Conservation (phyloP, 2,329 filamentous ascomycete genomes). For the Thelonectria discophora region DNA sequence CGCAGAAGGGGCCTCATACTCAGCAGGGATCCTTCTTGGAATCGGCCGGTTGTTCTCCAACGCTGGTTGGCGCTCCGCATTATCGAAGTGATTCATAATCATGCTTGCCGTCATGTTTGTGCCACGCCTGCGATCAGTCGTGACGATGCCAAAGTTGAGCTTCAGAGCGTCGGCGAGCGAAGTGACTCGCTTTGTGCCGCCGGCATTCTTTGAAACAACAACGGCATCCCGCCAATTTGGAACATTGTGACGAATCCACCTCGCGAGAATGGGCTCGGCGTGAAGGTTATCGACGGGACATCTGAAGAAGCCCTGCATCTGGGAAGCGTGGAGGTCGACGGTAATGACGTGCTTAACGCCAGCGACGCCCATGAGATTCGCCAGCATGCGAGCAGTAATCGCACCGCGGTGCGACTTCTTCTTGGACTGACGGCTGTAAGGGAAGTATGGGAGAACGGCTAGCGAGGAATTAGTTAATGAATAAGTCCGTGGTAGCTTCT, state of each 20-base stretch:
- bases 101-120: conserved; percentile 81
- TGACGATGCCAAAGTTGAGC: conserved; percentile 97
- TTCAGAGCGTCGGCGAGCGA: conserved; percentile 95
- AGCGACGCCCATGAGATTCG: conserved; percentile 91
- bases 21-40: conserved; percentile 29
- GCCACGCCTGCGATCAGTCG: conserved; percentile 77
- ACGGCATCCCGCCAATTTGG: conserved; percentile 89
- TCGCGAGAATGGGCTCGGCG: conserved; percentile 92
- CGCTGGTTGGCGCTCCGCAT: conserved; percentile 58
- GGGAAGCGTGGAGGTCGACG: conserved; percentile 94
- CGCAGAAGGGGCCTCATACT: conserved; percentile 35
- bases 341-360: conserved; percentile 98
- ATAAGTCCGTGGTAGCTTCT: conserved; percentile 23
- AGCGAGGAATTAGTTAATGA: conserved; percentile 33
- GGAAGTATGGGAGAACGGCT: conserved; percentile 94
- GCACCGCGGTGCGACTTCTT: conserved; percentile 97
- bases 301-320: conserved; percentile 99
- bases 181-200: conserved; percentile 95
- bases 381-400: conserved; percentile 96
- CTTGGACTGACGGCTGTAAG: conserved; percentile 99
- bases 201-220: conserved; percentile 97
- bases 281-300: conserved; percentile 98
- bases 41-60: conserved; percentile 48
- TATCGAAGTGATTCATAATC: conserved; percentile 75
- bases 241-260: conserved; percentile 93